Evolutionary conservation across 2,329 filamentous ascomycete species (phyloP), one percentile per base, ranked within the genome.

Genomic region (Penicillium sp.): DNA sequence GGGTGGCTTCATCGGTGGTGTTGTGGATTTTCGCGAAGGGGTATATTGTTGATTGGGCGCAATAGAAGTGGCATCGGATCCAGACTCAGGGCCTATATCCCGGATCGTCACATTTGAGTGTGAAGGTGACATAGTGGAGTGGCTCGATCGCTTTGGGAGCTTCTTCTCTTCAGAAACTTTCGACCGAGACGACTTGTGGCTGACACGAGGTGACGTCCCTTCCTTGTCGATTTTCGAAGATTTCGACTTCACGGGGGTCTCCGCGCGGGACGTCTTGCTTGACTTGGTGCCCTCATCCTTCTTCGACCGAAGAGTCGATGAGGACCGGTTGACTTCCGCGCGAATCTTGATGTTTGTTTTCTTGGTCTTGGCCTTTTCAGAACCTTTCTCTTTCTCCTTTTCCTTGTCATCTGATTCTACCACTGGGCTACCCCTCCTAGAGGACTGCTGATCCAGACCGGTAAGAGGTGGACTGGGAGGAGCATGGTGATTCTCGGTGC

Each of bases 391-490:
- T 50, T 60, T 51, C 36, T 64, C 54, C 25, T 59, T 30, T 42
- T 56, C 45, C 50, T 61, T 49, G 39, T 65, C 56, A 20, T 57
- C 51, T 20, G 51, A 50, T 6, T 58, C 53, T 9, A 55, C 56
- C 7, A 36, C 30, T 1, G 37, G 37, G 6, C 29, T 44, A 10
- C 57, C 61, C 44, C 61, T 65, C 28, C 56, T 55, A 20, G 59
- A 58, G 9, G 59, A 59, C 17, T 57, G 52, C 41, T 67, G 65
- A 30, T 71, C 68, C 18, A 65, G 52, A 16, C 60, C 61, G 7
- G 69, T 72, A 45, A 72, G 59, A 6, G 70, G 70, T 4, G 70
- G 70, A 35, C 69, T 73, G 10, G 69, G 70, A 37, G 69, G 68
- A 18, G 65, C 62, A 45, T 64, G 54, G 28, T 57, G 57, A 37